phyloP scores from a whole-genome alignment of 495 filamentous ascomycete species.

The Lasiosphaeria miniovina region DNA sequence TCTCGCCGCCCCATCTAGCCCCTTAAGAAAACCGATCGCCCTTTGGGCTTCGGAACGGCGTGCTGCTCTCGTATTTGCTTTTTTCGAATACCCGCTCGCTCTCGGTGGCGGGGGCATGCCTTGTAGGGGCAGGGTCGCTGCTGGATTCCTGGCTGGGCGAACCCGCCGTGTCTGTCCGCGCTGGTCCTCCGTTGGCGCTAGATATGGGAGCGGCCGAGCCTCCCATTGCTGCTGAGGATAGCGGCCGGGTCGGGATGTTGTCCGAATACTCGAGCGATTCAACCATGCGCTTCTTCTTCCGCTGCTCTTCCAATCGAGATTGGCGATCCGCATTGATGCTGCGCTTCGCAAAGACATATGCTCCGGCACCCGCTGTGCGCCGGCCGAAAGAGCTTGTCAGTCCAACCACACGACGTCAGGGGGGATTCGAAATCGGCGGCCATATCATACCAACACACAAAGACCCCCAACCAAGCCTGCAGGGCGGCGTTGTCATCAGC shows the following conservation, averaged over 20 bases:
- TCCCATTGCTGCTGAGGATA: constrained; percentile 40
- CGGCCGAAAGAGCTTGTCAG: constrained; percentile 20
- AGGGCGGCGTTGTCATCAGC: constrained; percentile 9
- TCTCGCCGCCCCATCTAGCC: not conserved
- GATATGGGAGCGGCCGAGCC: constrained; percentile 26
- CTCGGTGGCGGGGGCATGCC: constrained; percentile 76
- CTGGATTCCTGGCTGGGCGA: constrained; percentile 79
- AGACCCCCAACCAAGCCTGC: constrained; percentile 80
- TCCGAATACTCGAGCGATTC: constrained; percentile 56
- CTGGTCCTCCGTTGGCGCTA: constrained; percentile 32
- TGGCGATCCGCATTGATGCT: constrained; percentile 87
- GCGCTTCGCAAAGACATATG: constrained; percentile 95
- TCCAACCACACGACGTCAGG: not conserved
- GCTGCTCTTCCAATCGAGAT: constrained; percentile 63
- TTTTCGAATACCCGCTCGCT: constrained; percentile 67
- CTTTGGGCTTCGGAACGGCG: constrained; percentile 66
- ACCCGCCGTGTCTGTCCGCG: constrained; percentile 56
- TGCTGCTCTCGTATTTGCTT: constrained; percentile 80
- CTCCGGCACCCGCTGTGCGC: constrained; percentile 69
- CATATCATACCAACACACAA: constrained; percentile 68
- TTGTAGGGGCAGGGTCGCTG: constrained; percentile 80
- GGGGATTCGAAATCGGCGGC: not conserved
- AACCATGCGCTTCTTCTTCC: constrained; percentile 60
- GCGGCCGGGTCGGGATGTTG: constrained; percentile 30
- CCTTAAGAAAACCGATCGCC: constrained; percentile 74